A percentile compares a stretch with the other conserved stretches of the same genome.
phyloP scores from a whole-genome alignment of 1,139 yeast species.

The Sugiyamaella japonica region DNA sequence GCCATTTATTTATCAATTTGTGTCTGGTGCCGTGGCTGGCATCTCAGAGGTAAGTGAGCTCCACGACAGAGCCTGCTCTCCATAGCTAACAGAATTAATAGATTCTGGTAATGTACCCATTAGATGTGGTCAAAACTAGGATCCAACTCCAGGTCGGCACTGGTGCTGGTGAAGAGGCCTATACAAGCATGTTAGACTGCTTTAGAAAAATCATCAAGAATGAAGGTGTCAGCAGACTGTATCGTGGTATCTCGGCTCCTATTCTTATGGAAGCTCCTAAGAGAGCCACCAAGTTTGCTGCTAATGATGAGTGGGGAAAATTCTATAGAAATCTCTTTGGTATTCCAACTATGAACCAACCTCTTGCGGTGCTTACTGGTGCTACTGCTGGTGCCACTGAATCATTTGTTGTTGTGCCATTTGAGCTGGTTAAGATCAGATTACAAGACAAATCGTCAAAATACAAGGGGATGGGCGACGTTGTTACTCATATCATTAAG shows the following conservation, averaged over 20 bases:
- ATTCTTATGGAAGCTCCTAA: constrained; percentile 99
- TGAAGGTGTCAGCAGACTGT: constrained; percentile 79
- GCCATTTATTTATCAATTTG: constrained; percentile 88
- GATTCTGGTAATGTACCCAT: constrained; percentile 95
- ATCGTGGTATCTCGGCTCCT: constrained; percentile 94
- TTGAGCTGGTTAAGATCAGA: constrained; percentile 82
- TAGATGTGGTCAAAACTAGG: constrained; percentile 97
- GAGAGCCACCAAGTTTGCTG: constrained; percentile 94
- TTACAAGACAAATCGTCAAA: constrained; percentile 84
- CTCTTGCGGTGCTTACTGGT: constrained; percentile 86
- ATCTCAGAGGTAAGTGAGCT: constrained; percentile 63
- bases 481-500: constrained; percentile 66
- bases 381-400: constrained; percentile 99
- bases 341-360: constrained; percentile 68
- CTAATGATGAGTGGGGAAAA: constrained; percentile 96
- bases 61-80: no score
- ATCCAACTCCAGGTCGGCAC: constrained; percentile 80
- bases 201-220: constrained; percentile 75
- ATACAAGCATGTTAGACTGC: constrained; percentile 83
- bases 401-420: constrained; percentile 94
- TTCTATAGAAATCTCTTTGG: constrained; percentile 75
- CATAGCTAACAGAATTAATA: constrained; percentile 17
- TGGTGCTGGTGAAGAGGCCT: constrained; percentile 52
- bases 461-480: constrained; percentile 85
- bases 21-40: constrained; percentile 97